phyloP scores from a whole-genome alignment of 306 rosid genomes.

The Biancaea sappan region DNA sequence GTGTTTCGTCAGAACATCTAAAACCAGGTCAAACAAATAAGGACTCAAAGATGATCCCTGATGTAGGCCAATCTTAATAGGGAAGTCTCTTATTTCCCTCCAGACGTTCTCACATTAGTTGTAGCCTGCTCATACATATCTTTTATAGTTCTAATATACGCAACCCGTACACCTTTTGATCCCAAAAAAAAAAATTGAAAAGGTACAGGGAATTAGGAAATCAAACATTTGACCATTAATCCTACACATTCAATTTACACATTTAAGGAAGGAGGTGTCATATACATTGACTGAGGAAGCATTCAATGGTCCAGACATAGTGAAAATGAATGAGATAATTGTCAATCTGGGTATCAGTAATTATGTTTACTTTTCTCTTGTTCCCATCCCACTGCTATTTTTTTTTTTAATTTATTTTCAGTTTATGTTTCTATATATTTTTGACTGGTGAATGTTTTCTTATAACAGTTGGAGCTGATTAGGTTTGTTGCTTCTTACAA shows the following conservation, averaged over 20 bases:
- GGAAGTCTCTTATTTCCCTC: no score
- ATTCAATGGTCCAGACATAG: neutral
- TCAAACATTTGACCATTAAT: conserved; percentile 22
- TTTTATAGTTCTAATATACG: no score
- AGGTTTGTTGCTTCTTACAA: conserved; percentile 79
- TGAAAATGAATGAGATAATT: conserved; percentile 13
- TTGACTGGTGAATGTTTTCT: conserved; percentile 41
- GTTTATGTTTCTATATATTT: conserved; percentile 16
- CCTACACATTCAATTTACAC: conserved; percentile 9
- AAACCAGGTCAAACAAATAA: no score
- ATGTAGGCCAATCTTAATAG: no score
- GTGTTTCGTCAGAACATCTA: no score
- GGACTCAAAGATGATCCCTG: no score
- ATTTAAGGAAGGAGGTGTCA: conserved; percentile 1
- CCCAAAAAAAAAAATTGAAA: no score
- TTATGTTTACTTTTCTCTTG: conserved; percentile 9
- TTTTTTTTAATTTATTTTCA: neutral
- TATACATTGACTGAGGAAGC: neutral
- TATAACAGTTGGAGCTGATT: conserved; percentile 79
- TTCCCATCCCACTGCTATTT: neutral
- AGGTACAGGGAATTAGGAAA: neutral
- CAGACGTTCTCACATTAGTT: no score
- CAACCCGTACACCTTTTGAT: no score
- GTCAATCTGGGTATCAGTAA: conserved; percentile 2
- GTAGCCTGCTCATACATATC: no score